Conservation (phyloP, 31 red algal species). For the Asparagopsis taxiformis region DNA sequence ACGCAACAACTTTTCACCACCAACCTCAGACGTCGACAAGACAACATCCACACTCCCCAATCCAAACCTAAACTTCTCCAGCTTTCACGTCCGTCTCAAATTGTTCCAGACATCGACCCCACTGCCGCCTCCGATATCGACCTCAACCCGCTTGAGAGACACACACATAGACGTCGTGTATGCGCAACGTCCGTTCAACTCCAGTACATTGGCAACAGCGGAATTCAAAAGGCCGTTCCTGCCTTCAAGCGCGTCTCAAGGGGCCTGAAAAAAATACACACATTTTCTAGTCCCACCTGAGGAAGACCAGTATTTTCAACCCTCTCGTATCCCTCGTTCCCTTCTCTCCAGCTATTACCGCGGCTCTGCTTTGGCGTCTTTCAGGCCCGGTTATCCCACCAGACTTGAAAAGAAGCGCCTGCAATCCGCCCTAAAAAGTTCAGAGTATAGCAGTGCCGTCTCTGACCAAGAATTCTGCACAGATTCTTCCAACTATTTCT, state of each 20-base stretch:
- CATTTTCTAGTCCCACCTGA: conserved; percentile 1
- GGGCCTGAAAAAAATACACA: conserved; percentile 14
- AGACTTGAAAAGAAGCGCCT: background rate
- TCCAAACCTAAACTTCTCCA: background rate
- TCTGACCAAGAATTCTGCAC: too few relatives aligned
- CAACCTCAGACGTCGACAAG: too few relatives aligned
- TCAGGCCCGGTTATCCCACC: background rate
- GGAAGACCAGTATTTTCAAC: conserved; percentile 3
- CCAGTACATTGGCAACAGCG: background rate
- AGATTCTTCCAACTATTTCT: too few relatives aligned
- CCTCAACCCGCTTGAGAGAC: background rate
- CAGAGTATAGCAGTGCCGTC: too few relatives aligned
- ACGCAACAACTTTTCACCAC: too few relatives aligned
- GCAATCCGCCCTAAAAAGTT: too few relatives aligned
- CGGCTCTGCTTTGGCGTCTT: background rate
- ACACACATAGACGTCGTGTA: conserved; percentile 9
- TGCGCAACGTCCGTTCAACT: background rate
- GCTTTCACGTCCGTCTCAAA: conserved; percentile 11
- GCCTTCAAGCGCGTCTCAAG: background rate
- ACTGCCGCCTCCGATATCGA: conserved; percentile 8
- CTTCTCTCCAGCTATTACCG: conserved; percentile 4
- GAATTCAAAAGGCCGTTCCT: conserved; percentile 7
- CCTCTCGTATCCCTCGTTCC: background rate
- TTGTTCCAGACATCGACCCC: conserved; percentile 12
- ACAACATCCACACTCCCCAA: background rate